A percentile compares a stretch with the other conserved stretches of the same genome.
Conservation (phyloP, 345 rosid genomes). For the Eucalyptus grandis region DNA sequence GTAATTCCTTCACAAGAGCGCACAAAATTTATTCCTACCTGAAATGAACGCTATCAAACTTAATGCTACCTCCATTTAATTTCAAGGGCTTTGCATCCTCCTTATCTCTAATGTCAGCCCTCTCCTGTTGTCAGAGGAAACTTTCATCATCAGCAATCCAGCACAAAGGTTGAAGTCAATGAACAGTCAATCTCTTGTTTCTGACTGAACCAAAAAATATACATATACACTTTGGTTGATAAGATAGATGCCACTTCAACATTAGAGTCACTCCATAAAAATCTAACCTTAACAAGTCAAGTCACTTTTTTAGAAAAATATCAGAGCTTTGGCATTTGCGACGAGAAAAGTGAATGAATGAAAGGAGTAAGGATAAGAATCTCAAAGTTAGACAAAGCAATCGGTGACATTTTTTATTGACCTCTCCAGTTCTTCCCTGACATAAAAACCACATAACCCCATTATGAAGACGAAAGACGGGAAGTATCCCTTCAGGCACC, state of each 20-base stretch:
- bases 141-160: background rate
- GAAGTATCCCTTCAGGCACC: background rate
- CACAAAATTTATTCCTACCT: slow-evolving; percentile 26
- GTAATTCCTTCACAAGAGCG: background rate
- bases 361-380: background rate
- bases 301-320: background rate
- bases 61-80: slow-evolving; percentile 72
- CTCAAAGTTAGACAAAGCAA: background rate
- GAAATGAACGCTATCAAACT: slow-evolving; percentile 82
- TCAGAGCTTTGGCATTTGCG: background rate
- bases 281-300: background rate
- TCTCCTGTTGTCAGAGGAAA: slow-evolving; percentile 39
- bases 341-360: background rate
- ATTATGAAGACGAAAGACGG: background rate
- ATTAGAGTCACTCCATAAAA: background rate
- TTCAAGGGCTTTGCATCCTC: slow-evolving; percentile 56
- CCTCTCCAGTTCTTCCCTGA: background rate
- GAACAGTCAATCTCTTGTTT: background rate
- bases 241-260: background rate
- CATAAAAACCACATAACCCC: background rate
- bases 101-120: slow-evolving; percentile 65
- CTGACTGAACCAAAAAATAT: background rate
- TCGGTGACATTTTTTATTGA: background rate
- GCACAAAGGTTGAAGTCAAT: background rate
- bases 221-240: background rate